Conservation (phyloP, 2,329 filamentous ascomycete species). For the Penicillium sp. region DNA sequence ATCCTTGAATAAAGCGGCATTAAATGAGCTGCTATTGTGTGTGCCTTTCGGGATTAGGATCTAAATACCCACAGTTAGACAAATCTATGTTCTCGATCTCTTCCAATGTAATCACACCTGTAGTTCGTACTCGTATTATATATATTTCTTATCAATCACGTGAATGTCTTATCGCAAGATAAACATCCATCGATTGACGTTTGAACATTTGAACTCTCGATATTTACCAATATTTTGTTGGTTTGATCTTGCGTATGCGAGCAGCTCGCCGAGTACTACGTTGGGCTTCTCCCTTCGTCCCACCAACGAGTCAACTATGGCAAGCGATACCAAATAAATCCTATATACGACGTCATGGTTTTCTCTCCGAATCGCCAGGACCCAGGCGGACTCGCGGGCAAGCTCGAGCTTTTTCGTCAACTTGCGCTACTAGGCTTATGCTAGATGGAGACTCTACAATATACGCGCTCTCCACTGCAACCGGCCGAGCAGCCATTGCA, state of each 20-base stretch:
- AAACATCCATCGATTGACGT: neutral
- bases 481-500: slow-evolving; percentile 84
- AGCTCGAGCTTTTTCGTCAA: slow-evolving; percentile 26
- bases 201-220: neutral
- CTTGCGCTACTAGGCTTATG: slow-evolving; percentile 13
- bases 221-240: neutral
- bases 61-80: neutral
- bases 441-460: slow-evolving; percentile 60
- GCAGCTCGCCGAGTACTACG: slow-evolving; percentile 20
- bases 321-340: slow-evolving; percentile 7
- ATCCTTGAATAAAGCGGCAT: neutral
- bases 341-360: slow-evolving; percentile 12
- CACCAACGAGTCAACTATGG: slow-evolving; percentile 20
- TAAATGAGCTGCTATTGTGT: neutral
- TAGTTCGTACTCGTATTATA: neutral
- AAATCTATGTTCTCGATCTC: neutral
- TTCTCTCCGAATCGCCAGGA: slow-evolving; percentile 1
- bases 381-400: slow-evolving; percentile 1
- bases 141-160: neutral
- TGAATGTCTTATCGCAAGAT: neutral
- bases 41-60: neutral
- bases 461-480: slow-evolving; percentile 84
- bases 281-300: slow-evolving; percentile 27
- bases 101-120: neutral
- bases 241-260: slow-evolving; percentile 33